Base-by-base conservation (phyloP, 192 early-diverging fungal species). In the Backusella parvicylindrica region DNA sequence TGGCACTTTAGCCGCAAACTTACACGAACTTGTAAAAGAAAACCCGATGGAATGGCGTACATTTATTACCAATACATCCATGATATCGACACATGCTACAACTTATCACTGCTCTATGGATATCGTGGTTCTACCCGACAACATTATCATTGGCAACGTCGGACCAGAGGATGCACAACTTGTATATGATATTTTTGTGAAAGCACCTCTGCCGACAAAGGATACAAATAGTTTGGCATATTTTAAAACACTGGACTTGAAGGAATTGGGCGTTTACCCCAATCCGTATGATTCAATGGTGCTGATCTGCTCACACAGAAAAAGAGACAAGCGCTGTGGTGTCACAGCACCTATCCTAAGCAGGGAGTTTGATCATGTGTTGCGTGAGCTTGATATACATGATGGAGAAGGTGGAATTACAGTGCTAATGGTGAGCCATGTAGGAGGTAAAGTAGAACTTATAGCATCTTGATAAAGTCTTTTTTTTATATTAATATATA, bases 261-360 rank as follows among this genome's bases (percentile, higher is more conserved):
- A 71, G 74, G n/a, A 73, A 72, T 3, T 79, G 28, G 28, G 70
- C 0, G 86, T 83, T 6, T 70, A 80, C 56, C 67, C 63, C 37
- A 83, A 82, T 64, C 74, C 77, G 0, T 85, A 84, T 72, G 77
- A 74, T 41, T 81, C 82, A 9, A 80, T 82, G 31, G 76, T 89
- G 6, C 68, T 89, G 72, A 86, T 89, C 31, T 89, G 88, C 72
- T 89, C 88, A 13, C 88, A 89, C 70, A 53, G 73, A 12, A 78
- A 75, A n/a, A 81, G 88, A 49, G 88, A 89, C 72, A 89, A 89
- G 74, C 79, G 86, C 1, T 89, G 88, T 75, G 85, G 86, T 33
- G 74, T 86, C 1, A 85, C 85, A 1, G 88, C 84, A 0, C 83
- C 85, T 9, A 77, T 89, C 40, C 75, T 89, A 28, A 71, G 75